Percentiles rank a stretch among this genome's conserved stretches.
These are phyloP conservation scores for Boletus sensibilis DNA, from an alignment of 768 basidiomycete genomes.

Conservation along the genomic window DNA sequence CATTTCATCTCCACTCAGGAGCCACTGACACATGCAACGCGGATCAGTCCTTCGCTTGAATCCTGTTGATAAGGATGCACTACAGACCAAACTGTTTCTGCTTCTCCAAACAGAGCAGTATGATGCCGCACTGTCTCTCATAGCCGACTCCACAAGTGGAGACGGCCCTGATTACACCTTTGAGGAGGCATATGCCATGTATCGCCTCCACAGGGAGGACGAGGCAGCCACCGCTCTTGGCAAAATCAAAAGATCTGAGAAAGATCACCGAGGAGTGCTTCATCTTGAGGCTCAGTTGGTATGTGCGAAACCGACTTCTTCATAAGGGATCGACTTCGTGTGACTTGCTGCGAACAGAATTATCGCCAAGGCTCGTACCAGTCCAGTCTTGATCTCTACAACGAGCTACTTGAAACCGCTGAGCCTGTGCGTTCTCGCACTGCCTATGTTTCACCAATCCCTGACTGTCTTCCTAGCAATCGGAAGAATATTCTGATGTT, in stretches of 20 bases:
- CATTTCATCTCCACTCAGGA: slow-evolving; percentile 22
- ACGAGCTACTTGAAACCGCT: slow-evolving; percentile 73
- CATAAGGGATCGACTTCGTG: slow-evolving; percentile 17
- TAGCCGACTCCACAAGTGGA: slow-evolving; percentile 30
- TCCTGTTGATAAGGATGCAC: slow-evolving; percentile 66
- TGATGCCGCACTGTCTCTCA: slow-evolving; percentile 59
- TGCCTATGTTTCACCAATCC: not conserved
- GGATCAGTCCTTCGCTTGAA: slow-evolving; percentile 66
- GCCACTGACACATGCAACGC: slow-evolving; percentile 18
- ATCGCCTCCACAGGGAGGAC: slow-evolving; percentile 74
- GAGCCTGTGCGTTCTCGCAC: slow-evolving; percentile 58
- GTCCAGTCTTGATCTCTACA: slow-evolving; percentile 73
- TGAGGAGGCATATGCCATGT: slow-evolving; percentile 80
- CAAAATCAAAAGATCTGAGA: slow-evolving; percentile 43
- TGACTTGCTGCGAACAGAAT: slow-evolving; percentile 43
- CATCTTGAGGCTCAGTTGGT: slow-evolving; percentile 91
- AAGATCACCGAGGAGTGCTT: slow-evolving; percentile 57
- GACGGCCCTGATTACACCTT: slow-evolving; percentile 39
- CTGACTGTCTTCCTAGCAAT: slow-evolving; percentile 48
- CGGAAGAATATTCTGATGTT: slow-evolving; percentile 87
- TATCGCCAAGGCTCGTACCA: slow-evolving; percentile 80
- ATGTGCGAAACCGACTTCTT: slow-evolving; percentile 32
- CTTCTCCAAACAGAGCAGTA: slow-evolving; percentile 87
- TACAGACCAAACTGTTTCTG: slow-evolving; percentile 83
- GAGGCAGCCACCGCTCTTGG: slow-evolving; percentile 60